Conservation (phyloP, 345 rosid species). For the Eutrema yunnanense region DNA sequence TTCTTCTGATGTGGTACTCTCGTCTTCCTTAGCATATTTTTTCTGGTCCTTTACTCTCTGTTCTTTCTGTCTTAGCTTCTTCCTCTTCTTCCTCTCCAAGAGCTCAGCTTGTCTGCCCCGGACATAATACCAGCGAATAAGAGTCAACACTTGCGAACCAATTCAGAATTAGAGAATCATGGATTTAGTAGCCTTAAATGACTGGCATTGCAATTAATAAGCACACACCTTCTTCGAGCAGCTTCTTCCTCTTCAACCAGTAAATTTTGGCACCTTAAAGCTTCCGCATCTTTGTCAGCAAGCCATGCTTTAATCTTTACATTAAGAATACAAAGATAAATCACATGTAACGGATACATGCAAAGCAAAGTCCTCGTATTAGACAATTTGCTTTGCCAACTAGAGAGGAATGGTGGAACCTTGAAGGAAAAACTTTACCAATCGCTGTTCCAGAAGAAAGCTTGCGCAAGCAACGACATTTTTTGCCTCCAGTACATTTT, state of each 20-base stretch:
- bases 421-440: slow-evolving; percentile 44
- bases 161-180: background rate
- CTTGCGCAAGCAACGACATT: slow-evolving; percentile 80
- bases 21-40: slow-evolving; percentile 32
- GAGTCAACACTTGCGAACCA: background rate
- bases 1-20: slow-evolving; percentile 41
- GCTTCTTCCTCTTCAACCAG: slow-evolving; percentile 98
- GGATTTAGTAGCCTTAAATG: background rate
- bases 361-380: background rate
- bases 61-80: slow-evolving; percentile 79
- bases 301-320: slow-evolving; percentile 81
- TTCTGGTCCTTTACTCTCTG: slow-evolving; percentile 73
- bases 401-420: slow-evolving; percentile 2
- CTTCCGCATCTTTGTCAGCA: slow-evolving; percentile 93
- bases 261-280: slow-evolving; percentile 85
- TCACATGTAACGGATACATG: background rate
- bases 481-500: slow-evolving; percentile 73
- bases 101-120: slow-evolving; percentile 64
- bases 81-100: slow-evolving; percentile 76
- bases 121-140: slow-evolving; percentile 10
- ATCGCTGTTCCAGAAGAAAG: slow-evolving; percentile 78
- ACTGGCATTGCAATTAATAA: slow-evolving; percentile 1
- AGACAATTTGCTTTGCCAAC: slow-evolving; percentile 5
- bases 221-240: slow-evolving; percentile 68
- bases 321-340: background rate